Percentiles rank a stretch among this genome's conserved stretches.
Conservation (phyloP, 225 moss, liverwort and hornwort genomes). For the Physcomitrellopsis africana region DNA sequence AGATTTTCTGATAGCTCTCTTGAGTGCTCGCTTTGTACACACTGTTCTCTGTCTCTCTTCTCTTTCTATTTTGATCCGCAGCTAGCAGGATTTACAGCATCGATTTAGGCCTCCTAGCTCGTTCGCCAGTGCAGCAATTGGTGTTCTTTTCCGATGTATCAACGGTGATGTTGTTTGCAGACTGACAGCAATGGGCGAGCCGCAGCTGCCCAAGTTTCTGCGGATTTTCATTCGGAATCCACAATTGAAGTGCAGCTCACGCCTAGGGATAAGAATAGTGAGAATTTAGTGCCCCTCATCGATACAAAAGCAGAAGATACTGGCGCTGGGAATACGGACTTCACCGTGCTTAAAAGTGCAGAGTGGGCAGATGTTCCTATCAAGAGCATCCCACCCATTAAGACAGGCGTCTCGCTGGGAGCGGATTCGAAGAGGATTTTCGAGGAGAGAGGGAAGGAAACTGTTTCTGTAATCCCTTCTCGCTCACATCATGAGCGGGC, state of each 20-base stretch:
- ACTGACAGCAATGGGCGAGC: constrained; percentile 34
- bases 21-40: neutral
- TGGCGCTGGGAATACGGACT: constrained; percentile 23
- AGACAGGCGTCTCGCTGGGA: constrained; percentile 41
- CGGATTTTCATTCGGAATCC: constrained; percentile 19
- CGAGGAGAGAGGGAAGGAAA: constrained; percentile 48
- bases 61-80: neutral
- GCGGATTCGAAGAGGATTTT: constrained; percentile 30
- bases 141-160: constrained; percentile 14
- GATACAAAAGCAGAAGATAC: constrained; percentile 24
- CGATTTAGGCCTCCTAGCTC: neutral
- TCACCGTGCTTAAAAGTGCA: constrained; percentile 24
- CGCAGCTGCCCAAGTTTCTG: constrained; percentile 31
- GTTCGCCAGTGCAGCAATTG: neutral
- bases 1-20: neutral
- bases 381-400: constrained; percentile 49
- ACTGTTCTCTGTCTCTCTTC: neutral
- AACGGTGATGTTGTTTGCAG: constrained; percentile 39
- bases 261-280: constrained; percentile 35
- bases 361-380: constrained; percentile 58
- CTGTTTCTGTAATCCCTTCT: constrained; percentile 18
- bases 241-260: constrained; percentile 30
- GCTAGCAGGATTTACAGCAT: constrained; percentile 4
- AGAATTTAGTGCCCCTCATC: constrained; percentile 7
- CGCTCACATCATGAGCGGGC: constrained; percentile 32